Percentiles rank a stretch among this genome's conserved stretches.
Conservation (phyloP, 495 filamentous ascomycete genomes). For the Tuber microsphaerosporum region DNA sequence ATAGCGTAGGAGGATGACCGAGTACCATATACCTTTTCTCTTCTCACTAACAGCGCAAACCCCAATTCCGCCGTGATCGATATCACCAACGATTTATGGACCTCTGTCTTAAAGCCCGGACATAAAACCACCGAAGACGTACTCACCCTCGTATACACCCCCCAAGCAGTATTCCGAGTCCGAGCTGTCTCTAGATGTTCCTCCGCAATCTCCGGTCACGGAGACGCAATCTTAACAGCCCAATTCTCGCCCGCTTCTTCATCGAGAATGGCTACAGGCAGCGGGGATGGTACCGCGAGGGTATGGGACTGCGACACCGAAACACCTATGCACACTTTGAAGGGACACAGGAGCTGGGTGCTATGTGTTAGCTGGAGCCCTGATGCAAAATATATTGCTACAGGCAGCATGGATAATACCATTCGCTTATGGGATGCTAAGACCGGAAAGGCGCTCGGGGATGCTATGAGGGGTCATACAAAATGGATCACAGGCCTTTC, state of each 20-base stretch:
- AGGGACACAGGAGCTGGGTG: constrained; percentile 92
- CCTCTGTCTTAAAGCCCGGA: constrained; percentile 57
- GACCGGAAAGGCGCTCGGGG: constrained; percentile 68
- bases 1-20: constrained; percentile 63
- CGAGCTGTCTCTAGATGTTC: constrained; percentile 85
- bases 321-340: constrained; percentile 79
- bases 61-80: constrained; percentile 50
- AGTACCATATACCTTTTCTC: constrained; percentile 81
- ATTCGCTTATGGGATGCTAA: constrained; percentile 84
- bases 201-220: constrained; percentile 82
- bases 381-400: constrained; percentile 73
- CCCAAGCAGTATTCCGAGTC: constrained; percentile 90
- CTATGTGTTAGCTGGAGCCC: constrained; percentile 80
- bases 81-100: constrained; percentile 68
- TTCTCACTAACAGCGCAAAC: constrained; percentile 48
- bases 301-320: constrained; percentile 96
- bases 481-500: constrained; percentile 83
- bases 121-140: constrained; percentile 64
- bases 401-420: constrained; percentile 88
- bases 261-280: constrained; percentile 76
- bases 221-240: constrained; percentile 79
- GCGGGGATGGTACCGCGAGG: constrained; percentile 83
- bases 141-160: constrained; percentile 70
- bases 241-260: constrained; percentile 81
- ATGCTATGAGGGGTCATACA: constrained; percentile 76